A percentile compares a stretch with the other conserved stretches of the same genome.
These are phyloP conservation scores for Penicillium sp. DNA, from an alignment of 2,329 filamentous ascomycete species.

Conservation along the genomic window DNA sequence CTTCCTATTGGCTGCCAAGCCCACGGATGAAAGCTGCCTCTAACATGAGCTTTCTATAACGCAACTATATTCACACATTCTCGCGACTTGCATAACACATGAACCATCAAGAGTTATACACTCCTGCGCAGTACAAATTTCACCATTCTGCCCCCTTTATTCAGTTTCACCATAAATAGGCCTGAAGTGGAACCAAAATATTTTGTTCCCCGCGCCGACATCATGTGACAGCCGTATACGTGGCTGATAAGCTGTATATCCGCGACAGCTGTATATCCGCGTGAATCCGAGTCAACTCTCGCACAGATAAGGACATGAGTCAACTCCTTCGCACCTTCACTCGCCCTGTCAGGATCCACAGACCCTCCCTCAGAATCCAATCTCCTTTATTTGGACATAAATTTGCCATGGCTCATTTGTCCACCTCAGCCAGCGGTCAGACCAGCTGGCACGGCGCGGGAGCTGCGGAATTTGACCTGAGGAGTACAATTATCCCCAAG, in stretches of 20 bases:
- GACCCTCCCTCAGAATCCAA: neutral
- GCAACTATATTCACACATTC: too few relatives aligned
- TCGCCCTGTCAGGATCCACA: neutral
- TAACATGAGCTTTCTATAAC: too few relatives aligned
- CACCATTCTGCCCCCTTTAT: neutral
- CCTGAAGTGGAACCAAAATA: too few relatives aligned
- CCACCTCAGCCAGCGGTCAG: slow-evolving; percentile 8
- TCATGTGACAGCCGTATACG: neutral
- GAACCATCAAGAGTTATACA: too few relatives aligned
- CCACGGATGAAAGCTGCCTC: too few relatives aligned
- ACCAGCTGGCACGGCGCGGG: slow-evolving; percentile 46
- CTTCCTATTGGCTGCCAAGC: too few relatives aligned
- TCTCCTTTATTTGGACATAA: neutral
- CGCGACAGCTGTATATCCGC: too few relatives aligned
- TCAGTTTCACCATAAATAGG: too few relatives aligned
- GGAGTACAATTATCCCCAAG: slow-evolving; percentile 38
- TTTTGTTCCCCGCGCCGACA: neutral
- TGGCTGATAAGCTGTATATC: too few relatives aligned
- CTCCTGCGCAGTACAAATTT: slow-evolving; percentile 10
- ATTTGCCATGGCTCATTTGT: slow-evolving; percentile 20
- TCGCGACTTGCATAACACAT: too few relatives aligned
- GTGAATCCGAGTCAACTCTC: neutral
- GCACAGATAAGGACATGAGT: neutral
- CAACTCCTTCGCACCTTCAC: neutral
- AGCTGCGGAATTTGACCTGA: slow-evolving; percentile 57